A percentile compares a stretch with the other conserved stretches of the same genome.
These are phyloP conservation scores for Pyricularia sp. DNA, from an alignment of 2,329 filamentous ascomycete species.

Conservation along the genomic window DNA sequence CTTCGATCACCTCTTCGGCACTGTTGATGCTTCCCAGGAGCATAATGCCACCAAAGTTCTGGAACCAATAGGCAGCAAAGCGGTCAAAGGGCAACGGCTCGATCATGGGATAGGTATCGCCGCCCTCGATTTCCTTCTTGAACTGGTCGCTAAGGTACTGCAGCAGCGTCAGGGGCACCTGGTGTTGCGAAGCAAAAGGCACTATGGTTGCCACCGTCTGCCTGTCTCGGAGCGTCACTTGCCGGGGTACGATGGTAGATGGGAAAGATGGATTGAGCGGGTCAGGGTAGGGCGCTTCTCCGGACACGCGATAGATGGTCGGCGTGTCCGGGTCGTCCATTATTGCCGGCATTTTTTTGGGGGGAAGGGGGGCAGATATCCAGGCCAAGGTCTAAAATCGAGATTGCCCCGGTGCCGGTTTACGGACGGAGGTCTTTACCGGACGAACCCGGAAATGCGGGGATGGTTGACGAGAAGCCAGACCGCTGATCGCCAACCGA, in stretches of 20 bases:
- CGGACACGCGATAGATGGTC: slow-evolving; percentile 61
- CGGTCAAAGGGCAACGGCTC: slow-evolving; percentile 63
- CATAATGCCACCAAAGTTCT: slow-evolving; percentile 84
- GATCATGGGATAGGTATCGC: slow-evolving; percentile 86
- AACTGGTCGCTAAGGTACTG: slow-evolving; percentile 74
- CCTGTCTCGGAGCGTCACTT: slow-evolving; percentile 75
- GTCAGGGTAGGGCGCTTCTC: slow-evolving; percentile 55
- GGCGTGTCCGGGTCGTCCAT: slow-evolving; percentile 67
- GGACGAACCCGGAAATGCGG: background rate
- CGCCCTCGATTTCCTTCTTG: slow-evolving; percentile 84
- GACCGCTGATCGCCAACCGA: background rate
- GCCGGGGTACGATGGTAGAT: slow-evolving; percentile 58
- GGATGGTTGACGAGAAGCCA: background rate
- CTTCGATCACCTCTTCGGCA: slow-evolving; percentile 42
- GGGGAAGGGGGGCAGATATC: no score
- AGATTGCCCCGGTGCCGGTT: background rate
- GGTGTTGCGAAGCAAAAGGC: slow-evolving; percentile 66
- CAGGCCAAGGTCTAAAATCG: background rate
- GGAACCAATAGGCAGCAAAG: slow-evolving; percentile 83
- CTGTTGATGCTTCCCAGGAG: slow-evolving; percentile 65
- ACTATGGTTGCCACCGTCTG: slow-evolving; percentile 77
- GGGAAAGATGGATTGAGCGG: slow-evolving; percentile 55
- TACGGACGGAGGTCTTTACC: background rate
- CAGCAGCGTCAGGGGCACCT: slow-evolving; percentile 68
- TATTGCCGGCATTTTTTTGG: slow-evolving; percentile 65